These are phyloP conservation scores for Thalassiosira sp. DNA, from an alignment of 352 stramenopile species.

Conservation along the genomic window DNA sequence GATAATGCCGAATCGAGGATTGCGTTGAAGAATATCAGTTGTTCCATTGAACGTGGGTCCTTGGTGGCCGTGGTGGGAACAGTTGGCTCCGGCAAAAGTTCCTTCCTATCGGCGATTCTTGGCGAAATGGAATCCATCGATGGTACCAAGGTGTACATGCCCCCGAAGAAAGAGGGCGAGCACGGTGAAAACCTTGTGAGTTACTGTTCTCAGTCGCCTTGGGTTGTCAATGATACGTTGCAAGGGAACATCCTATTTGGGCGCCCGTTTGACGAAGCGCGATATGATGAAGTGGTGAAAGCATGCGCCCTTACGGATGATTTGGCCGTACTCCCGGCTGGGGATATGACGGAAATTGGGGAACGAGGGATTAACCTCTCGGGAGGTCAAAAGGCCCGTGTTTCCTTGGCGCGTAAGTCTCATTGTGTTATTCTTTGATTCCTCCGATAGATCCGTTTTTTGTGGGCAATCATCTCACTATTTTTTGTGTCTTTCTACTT, in stretches of 20 bases:
- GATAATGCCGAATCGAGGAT: slow-evolving; percentile 26
- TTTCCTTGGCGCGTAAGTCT: slow-evolving; percentile 70
- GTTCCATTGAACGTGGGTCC: slow-evolving; percentile 86
- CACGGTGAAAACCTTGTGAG: slow-evolving; percentile 51
- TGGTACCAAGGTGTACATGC: slow-evolving; percentile 69
- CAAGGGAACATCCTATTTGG: slow-evolving; percentile 85
- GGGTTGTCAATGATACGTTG: slow-evolving; percentile 85
- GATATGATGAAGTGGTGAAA: slow-evolving; percentile 81
- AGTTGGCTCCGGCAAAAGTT: slow-evolving; percentile 94
- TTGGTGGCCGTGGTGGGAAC: slow-evolving; percentile 92
- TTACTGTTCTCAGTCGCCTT: slow-evolving; percentile 83
- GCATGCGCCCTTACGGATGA: slow-evolving; percentile 85
- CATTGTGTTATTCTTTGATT: too few relatives aligned
- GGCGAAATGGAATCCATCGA: slow-evolving; percentile 88
- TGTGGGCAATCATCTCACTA: too few relatives aligned
- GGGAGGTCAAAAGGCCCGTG: slow-evolving; percentile 84
- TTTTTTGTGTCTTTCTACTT: too few relatives aligned
- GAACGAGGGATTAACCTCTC: slow-evolving; percentile 84
- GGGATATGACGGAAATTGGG: slow-evolving; percentile 87
- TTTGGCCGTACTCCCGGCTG: slow-evolving; percentile 83
- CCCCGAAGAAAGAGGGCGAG: slow-evolving; percentile 13
- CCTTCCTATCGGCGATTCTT: slow-evolving; percentile 91
- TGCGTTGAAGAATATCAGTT: slow-evolving; percentile 82
- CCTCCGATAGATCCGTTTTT: too few relatives aligned
- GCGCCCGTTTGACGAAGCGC: slow-evolving; percentile 67